Base-by-base conservation (phyloP, 2,329 filamentous ascomycete genomes). In the Penicillium sp. region DNA sequence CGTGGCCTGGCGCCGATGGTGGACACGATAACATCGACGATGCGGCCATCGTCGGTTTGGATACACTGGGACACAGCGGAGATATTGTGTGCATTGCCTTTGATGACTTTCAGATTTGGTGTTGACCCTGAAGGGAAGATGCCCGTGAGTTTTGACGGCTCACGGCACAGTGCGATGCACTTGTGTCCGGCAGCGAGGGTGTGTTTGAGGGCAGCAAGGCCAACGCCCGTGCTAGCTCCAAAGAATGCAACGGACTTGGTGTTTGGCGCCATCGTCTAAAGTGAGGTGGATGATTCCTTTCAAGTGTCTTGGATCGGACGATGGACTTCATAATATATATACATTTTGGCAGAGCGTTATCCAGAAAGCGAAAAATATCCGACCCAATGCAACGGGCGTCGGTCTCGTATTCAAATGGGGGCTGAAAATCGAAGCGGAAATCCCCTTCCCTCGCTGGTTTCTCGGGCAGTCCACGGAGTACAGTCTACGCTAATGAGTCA, bases 211-310 rank as follows among this genome's bases (percentile, higher is more conserved):
- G 74, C 73, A 29, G 74, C 63, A 44, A 75, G 70, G 35, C 75
- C 72, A 57, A 75, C 76, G 46, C 79, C 80, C 52, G 78, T 79
- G 23, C 80, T 82, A 25, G 79, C 78, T 45, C 80, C 80, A 58
- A 82, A 76, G 69, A 82, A 81, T 39, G 78, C 77, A 51, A 81
- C 64, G 55, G 66, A 57, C 58, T 65, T 59, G 23, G 40, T 46
- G 29, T 21, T 56, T 37, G 59, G 40, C 10, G 27, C 47, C 61
- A 62, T 63, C 2, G 3, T 35, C 3, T 37, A 10, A 1, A 16
- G 42, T 23, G 23, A 23, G 23, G 16, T 44, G 25, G 16, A 29
- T 32, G 13, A 4, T 2, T 34, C 15, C 15, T 32, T 29, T 13
- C 5, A 5, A 46, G 12, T 38, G 3, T 15, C 9, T 29, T 15